Percentiles rank a stretch among this genome's conserved stretches.
phyloP scores from a whole-genome alignment of 2,329 filamentous ascomycete genomes.

The Teratosphaeria gauchensis region DNA sequence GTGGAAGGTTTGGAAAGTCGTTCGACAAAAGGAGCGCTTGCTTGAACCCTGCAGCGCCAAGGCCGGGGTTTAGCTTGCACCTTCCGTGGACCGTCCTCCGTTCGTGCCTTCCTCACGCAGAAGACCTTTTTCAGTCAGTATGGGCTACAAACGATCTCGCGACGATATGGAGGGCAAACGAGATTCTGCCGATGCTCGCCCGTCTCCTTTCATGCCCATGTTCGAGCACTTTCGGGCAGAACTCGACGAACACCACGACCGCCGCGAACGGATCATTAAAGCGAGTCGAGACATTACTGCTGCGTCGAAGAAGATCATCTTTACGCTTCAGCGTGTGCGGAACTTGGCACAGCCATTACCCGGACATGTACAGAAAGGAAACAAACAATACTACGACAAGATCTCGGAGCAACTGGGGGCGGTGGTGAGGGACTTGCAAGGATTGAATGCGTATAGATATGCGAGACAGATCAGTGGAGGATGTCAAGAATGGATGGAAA shows the following conservation, averaged over 20 bases:
- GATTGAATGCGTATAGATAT: conserved; percentile 76
- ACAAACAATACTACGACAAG: conserved; percentile 56
- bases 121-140: background rate
- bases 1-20: background rate
- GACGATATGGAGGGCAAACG: conserved; percentile 6
- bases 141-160: conserved; percentile 6
- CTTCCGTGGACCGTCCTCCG: no score
- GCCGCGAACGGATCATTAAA: conserved; percentile 82
- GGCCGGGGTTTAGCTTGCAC: background rate
- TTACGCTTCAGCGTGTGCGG: conserved; percentile 69
- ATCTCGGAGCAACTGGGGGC: conserved; percentile 60
- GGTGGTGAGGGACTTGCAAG: conserved; percentile 64
- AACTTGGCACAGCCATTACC: conserved; percentile 53
- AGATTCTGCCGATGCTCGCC: background rate
- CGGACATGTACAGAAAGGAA: conserved; percentile 58
- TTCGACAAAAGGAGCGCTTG: background rate
- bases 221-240: conserved; percentile 81
- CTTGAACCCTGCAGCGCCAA: background rate
- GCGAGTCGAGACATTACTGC: conserved; percentile 86
- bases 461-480: conserved; percentile 64
- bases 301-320: conserved; percentile 93
- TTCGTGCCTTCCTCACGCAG: background rate
- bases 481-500: conserved; percentile 91
- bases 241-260: conserved; percentile 88
- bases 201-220: conserved; percentile 51